Evolutionary conservation across 306 rosid species (phyloP).

Genomic region (Crotalaria pallida): DNA sequence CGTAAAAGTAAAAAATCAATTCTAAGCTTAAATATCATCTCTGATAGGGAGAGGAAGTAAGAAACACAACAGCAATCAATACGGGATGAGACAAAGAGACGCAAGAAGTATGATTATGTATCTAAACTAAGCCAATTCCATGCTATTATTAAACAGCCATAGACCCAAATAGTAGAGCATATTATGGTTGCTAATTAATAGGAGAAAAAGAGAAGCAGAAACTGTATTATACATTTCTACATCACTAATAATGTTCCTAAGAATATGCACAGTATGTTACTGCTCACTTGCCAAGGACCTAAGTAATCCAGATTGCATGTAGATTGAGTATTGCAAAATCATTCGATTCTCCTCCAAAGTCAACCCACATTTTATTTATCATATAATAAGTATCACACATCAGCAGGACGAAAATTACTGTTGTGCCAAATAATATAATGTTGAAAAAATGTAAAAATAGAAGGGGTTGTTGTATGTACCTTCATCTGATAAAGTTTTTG

Average conservation of each 20-base stretch:
- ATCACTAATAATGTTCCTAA: not conserved
- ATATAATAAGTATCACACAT: not conserved
- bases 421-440: not conserved
- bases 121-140: constrained; percentile 20
- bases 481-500: constrained; percentile 72
- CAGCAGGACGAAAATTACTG: constrained; percentile 1
- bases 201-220: not conserved
- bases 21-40: not conserved
- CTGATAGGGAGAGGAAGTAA: not conserved
- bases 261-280: not conserved
- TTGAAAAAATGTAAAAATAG: not conserved
- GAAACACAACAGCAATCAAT: constrained; percentile 4
- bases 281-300: constrained; percentile 7
- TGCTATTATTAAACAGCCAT: not conserved
- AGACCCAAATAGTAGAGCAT: constrained; percentile 1
- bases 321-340: not conserved
- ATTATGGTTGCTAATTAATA: not conserved
- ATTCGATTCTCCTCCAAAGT: constrained; percentile 4
- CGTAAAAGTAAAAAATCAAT: constrained; percentile 7
- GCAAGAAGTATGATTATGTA: constrained; percentile 21
- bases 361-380: constrained; percentile 6
- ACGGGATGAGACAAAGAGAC: not conserved
- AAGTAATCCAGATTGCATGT: not conserved
- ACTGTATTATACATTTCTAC: constrained; percentile 13
- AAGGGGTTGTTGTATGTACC: constrained; percentile 37